Evolutionary conservation across 139 green algal species (phyloP), one percentile per base, ranked within the genome.

Genomic region (Closterium sp.): DNA sequence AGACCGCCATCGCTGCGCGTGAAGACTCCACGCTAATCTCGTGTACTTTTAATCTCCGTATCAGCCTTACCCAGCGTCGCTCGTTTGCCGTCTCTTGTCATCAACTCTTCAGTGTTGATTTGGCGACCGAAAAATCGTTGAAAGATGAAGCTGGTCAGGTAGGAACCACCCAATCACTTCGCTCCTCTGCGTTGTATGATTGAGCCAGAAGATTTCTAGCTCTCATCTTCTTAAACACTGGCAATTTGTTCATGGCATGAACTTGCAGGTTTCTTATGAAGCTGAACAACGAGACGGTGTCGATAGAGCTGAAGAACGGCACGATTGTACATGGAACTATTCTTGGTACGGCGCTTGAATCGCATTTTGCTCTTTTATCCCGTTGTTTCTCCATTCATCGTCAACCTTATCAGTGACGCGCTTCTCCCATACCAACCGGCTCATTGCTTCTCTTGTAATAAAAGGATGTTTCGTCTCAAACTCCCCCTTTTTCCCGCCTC

Each of bases 261-360:
- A 76, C 55, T 76, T 91, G 91, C 91, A 94, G 93, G 91, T 99
- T 99, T 90, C 94, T 99, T 32, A 99, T 99, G 97, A 99, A 99
- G 93, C 95, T 99, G 23, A 95, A 96, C 28, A 98, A 99, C 90
- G 98, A 99, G 94, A 98, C 97, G 84, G 98, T 99, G 30, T 97
- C 98, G 88, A 97, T 99, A 89, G 98, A 99, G 95, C 95, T 99
- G 5, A 99, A 99, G 92, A 99, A 99, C 91, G 98, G 98, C 34
- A 98, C 97, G 7, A 96, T 98, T 7, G 95, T 99, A 12, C 95
- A 97, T 84, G 98, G 98, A 84, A 99, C 98, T 0, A 98, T 99
- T 83, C 94, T 89, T 19, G 91, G 91, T 94, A 32, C 55, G 38
- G 31, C 84, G 6, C 55, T 76, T 76, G 25, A 76, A 28, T 76